Evolutionary conservation across 257 asterid genomes (phyloP).

Genomic region (Nicotiana attenuata): DNA sequence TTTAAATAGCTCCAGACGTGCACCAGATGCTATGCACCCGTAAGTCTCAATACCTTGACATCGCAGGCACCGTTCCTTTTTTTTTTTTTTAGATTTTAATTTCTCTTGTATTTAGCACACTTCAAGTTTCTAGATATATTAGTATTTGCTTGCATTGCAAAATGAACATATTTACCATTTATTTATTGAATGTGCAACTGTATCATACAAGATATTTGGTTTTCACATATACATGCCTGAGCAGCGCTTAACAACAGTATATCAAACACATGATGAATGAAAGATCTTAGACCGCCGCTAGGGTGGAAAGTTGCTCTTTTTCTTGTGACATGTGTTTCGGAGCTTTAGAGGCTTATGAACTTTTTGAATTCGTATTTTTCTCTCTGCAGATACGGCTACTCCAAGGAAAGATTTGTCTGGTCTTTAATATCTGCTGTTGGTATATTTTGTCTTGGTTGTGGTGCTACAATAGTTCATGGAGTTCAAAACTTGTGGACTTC

Average conservation of each 20-base stretch:
- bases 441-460: constrained; percentile 94
- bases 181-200: constrained; percentile 1
- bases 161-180: background rate
- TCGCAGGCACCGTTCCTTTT: background rate
- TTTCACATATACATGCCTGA: background rate
- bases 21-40: constrained; percentile 99
- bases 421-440: constrained; percentile 98
- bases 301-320: background rate
- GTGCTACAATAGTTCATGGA: constrained; percentile 94
- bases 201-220: background rate
- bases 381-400: constrained; percentile 79
- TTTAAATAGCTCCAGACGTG: constrained; percentile 92
- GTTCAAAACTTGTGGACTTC: constrained; percentile 89
- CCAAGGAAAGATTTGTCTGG: constrained; percentile 98
- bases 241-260: background rate
- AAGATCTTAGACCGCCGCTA: background rate
- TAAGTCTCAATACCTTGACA: constrained; percentile 34
- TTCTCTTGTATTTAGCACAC: background rate
- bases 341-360: background rate
- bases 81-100: background rate
- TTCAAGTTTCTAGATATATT: background rate
- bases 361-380: constrained; percentile 18
- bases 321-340: background rate
- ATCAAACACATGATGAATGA: background rate
- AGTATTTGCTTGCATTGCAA: background rate